These are phyloP conservation scores for Blastomyces parvus DNA, from an alignment of 2,329 filamentous ascomycete species.

Conservation along the genomic window DNA sequence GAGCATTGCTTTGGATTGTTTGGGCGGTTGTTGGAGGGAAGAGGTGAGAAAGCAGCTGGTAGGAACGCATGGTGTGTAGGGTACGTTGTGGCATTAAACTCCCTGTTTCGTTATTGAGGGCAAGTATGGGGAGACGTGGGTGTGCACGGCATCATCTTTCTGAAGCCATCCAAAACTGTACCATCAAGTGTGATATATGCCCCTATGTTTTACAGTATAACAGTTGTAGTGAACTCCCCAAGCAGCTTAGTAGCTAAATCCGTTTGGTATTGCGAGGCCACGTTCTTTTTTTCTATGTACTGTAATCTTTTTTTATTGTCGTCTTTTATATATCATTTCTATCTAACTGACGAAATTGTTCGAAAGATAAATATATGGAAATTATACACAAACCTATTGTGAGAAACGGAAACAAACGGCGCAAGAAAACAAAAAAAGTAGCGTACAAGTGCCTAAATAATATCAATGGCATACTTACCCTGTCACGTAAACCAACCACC, in stretches of 20 bases:
- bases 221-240: neutral
- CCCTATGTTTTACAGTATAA: neutral
- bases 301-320: neutral
- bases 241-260: neutral
- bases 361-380: neutral
- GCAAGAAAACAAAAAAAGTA: neutral
- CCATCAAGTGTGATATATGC: neutral
- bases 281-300: neutral
- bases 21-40: neutral
- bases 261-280: neutral
- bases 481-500: constrained; percentile 22
- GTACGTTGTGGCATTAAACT: neutral
- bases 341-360: neutral
- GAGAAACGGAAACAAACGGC: neutral
- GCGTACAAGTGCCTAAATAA: constrained; percentile 8
- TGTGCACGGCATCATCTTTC: neutral
- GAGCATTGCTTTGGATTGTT: neutral
- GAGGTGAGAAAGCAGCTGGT: neutral
- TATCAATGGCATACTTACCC: constrained; percentile 17
- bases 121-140: neutral
- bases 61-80: neutral
- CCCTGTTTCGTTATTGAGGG: neutral
- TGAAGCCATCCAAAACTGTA: neutral
- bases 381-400: neutral
- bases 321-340: neutral